Conservation (phyloP, 2,329 filamentous ascomycete species). For the Hortaea werneckii region DNA sequence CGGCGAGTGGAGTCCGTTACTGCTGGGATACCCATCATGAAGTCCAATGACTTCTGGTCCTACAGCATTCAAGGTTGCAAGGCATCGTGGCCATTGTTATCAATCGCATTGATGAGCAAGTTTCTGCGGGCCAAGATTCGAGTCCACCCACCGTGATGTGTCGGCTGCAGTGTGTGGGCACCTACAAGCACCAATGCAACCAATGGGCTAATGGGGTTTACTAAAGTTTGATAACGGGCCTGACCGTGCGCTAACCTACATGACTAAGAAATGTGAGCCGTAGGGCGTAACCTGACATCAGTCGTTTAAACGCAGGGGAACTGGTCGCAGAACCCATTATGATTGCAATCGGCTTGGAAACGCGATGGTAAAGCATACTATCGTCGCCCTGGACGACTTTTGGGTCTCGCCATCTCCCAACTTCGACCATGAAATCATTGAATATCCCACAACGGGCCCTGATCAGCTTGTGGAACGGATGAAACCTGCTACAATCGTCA, state of each 20-base stretch:
- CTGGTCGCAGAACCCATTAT: neutral
- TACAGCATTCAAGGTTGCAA: too few species aligned
- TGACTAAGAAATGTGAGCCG: neutral
- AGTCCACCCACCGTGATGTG: too few species aligned
- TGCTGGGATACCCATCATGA: too few species aligned
- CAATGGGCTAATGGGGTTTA: too few species aligned
- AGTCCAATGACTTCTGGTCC: too few species aligned
- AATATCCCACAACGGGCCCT: constrained; percentile 26
- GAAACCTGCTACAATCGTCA: constrained; percentile 37
- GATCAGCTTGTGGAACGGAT: constrained; percentile 32
- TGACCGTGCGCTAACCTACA: neutral
- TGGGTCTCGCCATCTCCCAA: constrained; percentile 31
- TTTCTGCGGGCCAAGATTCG: too few species aligned
- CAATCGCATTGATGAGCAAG: too few species aligned
- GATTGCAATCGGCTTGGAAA: neutral
- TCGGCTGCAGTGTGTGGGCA: too few species aligned
- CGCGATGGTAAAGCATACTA: constrained; percentile 29
- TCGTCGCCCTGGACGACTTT: constrained; percentile 39
- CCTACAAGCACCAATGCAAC: too few species aligned
- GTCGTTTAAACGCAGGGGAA: neutral
- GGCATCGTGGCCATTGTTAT: too few species aligned
- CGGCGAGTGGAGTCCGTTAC: too few species aligned
- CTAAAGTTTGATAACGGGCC: too few species aligned
- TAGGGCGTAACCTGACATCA: neutral
- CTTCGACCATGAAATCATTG: constrained; percentile 34